These are phyloP conservation scores for Centella asiatica DNA, from an alignment of 129 eudicot species.

Conservation along the genomic window DNA sequence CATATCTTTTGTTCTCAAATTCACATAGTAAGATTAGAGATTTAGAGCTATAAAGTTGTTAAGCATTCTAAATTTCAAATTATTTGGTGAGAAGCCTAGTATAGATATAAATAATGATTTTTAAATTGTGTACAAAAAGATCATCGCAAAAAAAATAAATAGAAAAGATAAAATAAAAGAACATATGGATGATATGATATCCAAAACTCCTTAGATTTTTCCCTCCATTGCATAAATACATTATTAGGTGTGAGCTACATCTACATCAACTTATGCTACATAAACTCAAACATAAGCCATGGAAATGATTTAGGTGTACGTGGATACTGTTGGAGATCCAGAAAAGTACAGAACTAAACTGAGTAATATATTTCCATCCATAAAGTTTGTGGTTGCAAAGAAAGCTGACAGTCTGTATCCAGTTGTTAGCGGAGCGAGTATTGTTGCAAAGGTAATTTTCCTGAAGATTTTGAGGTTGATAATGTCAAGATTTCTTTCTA, in stretches of 20 bases:
- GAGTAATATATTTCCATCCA: constrained; percentile 64
- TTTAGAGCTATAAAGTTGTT: neutral
- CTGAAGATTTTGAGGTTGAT: neutral
- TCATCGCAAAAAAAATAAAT: no score
- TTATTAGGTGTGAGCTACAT: neutral
- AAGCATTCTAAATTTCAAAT: neutral
- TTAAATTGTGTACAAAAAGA: no score
- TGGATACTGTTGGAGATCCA: constrained; percentile 94
- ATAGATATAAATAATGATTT: no score
- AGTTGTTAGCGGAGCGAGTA: constrained; percentile 98
- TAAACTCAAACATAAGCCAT: neutral
- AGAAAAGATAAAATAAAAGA: no score
- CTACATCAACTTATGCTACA: neutral
- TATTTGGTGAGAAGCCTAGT: neutral
- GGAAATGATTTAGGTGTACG: constrained; percentile 54
- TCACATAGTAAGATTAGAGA: neutral
- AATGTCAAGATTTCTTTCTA: constrained; percentile 1
- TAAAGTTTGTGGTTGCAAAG: constrained; percentile 90
- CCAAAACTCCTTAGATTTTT: no score
- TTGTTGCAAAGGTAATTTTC: constrained; percentile 82
- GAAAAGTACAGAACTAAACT: constrained; percentile 77
- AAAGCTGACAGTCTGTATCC: constrained; percentile 99
- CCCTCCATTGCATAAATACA: neutral
- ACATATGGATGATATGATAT: no score
- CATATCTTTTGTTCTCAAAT: neutral